A percentile compares a stretch with the other conserved stretches of the same genome.
Evolutionary conservation across 164 flowering plant species (phyloP).

Genomic region (Vitis amurensis): DNA sequence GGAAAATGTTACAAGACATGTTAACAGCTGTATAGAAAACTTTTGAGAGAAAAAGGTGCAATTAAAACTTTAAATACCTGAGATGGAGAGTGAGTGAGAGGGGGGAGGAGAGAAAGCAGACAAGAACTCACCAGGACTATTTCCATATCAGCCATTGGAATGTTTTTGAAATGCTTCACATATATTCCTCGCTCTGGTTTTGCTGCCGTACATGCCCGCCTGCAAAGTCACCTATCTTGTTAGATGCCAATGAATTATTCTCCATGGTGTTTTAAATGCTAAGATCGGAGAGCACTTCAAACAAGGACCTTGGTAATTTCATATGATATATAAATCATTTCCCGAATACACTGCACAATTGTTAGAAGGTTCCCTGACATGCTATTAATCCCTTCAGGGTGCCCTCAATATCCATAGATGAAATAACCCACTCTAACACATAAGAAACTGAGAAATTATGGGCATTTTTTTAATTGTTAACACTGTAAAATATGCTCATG

Average conservation of each 20-base stretch:
- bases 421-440: no score
- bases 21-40: slow-evolving; percentile 2
- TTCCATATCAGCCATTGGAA: slow-evolving; percentile 99
- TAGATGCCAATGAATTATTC: not conserved
- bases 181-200: slow-evolving; percentile 72
- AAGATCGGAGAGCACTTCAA: no score
- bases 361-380: no score
- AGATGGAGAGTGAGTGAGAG: not conserved
- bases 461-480: no score
- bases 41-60: not conserved
- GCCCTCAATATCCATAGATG: no score
- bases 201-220: slow-evolving; percentile 58
- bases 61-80: not conserved
- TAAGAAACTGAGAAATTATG: no score
- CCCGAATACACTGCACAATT: no score
- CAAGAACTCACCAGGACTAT: slow-evolving; percentile 77
- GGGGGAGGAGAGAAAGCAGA: not conserved
- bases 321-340: no score
- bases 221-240: slow-evolving; percentile 24
- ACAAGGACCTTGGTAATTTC: no score
- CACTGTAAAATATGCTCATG: no score
- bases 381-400: no score
- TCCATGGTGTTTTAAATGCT: not conserved
- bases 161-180: slow-evolving; percentile 91
- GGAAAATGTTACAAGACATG: slow-evolving; percentile 4